Evolutionary conservation across 2,329 filamentous ascomycete genomes (phyloP), one percentile per base, ranked within the genome.

Genomic region (Aureobasidium uvarum): DNA sequence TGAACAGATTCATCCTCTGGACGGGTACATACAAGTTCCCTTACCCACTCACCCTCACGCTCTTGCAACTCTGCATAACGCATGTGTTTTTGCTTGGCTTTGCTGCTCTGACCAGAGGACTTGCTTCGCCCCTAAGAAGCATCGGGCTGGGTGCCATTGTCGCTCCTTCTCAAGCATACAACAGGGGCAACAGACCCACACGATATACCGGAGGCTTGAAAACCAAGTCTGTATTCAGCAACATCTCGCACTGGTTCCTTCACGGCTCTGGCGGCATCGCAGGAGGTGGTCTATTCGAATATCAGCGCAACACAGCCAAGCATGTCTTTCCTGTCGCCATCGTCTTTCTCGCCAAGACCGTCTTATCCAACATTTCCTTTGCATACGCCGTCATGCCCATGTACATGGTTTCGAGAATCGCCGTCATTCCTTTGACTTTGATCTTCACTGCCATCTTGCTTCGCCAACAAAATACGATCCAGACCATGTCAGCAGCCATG

Each of bases 361-460:
- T 82, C 18, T 75, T 84, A 20, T 83, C 81, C 69, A 85, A 84
- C 71, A 77, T 84, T 64, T 83, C 81, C 3, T 84, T 83, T 68
- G 81, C 82, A 77, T 84, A 84, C 67, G 79, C 81, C 16, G 78
- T 80, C 59, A 77, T 83, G 14, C 78, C 81, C 25, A 81, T 83
- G 62, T 85, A 84, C 71, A 78, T 81, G 58, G 75, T 84, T 45
- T 80, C 81, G 18, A 80, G 82, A 41, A 81, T 84, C 46, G 80
- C 78, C 46, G 80, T 82, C 39, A 77, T 83, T 2, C 81, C 83
- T 0, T 72, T 83, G 43, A 77, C 80, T 18, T 74, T 84, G 31
- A 70, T 83, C 68, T 77, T 84, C 69, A 80, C 82, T 31, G 76
- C 80, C 69, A 71, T 80, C 52, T 72, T 84, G 5, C 75, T 78